phyloP scores from a whole-genome alignment of 176 grass and related monocot species.

The Chloris gayana region DNA sequence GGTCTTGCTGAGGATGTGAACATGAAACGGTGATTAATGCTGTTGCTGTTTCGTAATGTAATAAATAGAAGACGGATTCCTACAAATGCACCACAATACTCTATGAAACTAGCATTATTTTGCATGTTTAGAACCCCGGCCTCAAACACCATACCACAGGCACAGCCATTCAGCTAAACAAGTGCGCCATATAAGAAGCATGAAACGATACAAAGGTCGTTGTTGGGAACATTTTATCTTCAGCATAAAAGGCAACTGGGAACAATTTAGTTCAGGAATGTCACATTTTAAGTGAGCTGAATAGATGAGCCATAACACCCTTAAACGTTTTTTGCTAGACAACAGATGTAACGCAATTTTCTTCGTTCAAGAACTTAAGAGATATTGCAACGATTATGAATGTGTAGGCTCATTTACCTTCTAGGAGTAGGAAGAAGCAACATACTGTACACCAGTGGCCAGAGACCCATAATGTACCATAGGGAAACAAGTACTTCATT shows the following conservation, averaged over 20 bases:
- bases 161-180: background rate
- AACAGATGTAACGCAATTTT: background rate
- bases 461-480: constrained; percentile 92
- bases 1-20: background rate
- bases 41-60: background rate
- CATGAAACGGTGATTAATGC: background rate
- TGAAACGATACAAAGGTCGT: background rate
- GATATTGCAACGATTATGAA: background rate
- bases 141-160: background rate
- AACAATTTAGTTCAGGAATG: background rate
- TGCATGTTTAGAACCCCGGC: background rate
- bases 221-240: background rate
- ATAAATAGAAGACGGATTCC: background rate
- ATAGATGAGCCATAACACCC: background rate
- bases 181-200: background rate
- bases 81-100: constrained; percentile 5
- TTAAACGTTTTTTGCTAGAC: background rate
- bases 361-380: background rate
- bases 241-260: background rate
- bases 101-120: background rate
- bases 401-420: constrained; percentile 51
- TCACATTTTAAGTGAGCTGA: background rate
- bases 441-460: constrained; percentile 91
- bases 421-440: constrained; percentile 71
- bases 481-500: constrained; percentile 80